These are phyloP conservation scores for Prunus persica DNA, from an alignment of 306 rosid genomes.

Conservation along the genomic window Prunus_persica_NCBIv2 NC_034009.1:46434001-46434500, in stretches of 20 bases:
- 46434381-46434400: background rate
- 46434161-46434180: conserved; percentile 31
- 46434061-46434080: background rate
- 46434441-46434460: background rate
- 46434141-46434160: conserved; percentile 43
- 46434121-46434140: conserved; percentile 8
- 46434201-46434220: conserved; percentile 67
- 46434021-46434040: background rate
- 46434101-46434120: background rate
- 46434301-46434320: background rate
- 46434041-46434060: conserved; percentile 5
- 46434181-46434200: conserved; percentile 45
- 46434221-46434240: conserved; percentile 36
- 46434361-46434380: background rate
- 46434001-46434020: background rate
- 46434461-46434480: background rate
- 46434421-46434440: background rate
- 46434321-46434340: background rate
- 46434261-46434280: background rate
- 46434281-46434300: background rate
- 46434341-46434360: conserved; percentile 3
- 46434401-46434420: background rate
- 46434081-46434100: background rate
- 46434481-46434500: background rate
- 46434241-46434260: background rate